Evolutionary conservation across 257 asterid species (phyloP).

Genomic region (Solanum paucissectum): DNA sequence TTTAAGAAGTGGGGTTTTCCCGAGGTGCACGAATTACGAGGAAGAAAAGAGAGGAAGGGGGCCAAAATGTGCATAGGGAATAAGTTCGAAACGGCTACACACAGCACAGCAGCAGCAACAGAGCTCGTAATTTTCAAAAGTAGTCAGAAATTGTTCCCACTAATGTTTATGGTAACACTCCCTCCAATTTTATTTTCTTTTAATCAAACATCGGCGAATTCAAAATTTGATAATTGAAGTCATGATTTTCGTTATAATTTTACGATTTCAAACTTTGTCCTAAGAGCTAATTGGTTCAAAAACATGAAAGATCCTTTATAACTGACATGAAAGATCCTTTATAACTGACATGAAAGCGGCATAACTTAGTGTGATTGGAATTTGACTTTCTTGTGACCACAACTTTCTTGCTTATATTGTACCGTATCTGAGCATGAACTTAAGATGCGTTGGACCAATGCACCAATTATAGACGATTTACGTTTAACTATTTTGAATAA

Average conservation of each 20-base stretch:
- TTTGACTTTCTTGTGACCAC: rapidly evolving
- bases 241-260: rapidly evolving
- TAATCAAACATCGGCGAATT: background rate
- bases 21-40: conserved; percentile 31
- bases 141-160: background rate
- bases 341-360: background rate
- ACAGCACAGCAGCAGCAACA: background rate
- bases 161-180: background rate
- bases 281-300: rapidly evolving
- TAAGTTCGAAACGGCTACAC: background rate
- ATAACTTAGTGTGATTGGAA: no score
- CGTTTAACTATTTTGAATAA: no score
- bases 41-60: background rate
- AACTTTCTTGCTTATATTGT: no score
- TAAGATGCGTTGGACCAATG: background rate
- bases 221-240: background rate
- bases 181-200: background rate
- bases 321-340: background rate
- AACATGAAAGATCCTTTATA: background rate
- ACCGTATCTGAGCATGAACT: background rate
- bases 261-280: background rate
- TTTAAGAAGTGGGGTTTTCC: conserved; percentile 17
- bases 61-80: background rate
- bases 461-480: background rate
- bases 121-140: background rate